Evolutionary conservation across 768 basidiomycete genomes (phyloP).

Genomic region (Amyloporia xantha): DNA sequence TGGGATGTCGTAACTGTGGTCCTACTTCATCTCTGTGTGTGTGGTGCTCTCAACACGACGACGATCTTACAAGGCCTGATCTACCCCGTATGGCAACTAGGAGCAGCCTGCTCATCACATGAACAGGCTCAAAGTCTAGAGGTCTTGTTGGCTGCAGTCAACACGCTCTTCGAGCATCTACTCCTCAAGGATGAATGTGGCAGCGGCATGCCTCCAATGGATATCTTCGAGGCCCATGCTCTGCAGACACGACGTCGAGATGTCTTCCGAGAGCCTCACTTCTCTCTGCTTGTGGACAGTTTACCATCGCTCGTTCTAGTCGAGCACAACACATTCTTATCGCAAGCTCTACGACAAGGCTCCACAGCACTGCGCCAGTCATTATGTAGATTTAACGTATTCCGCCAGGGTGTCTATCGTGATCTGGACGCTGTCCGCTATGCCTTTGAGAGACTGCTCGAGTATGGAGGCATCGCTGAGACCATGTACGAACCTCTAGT

Average conservation of each 20-base stretch:
- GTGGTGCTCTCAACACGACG: slow-evolving; percentile 64
- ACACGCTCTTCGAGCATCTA: slow-evolving; percentile 52
- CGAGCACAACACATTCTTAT: slow-evolving; percentile 53
- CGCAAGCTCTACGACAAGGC: slow-evolving; percentile 41
- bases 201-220: slow-evolving; percentile 31
- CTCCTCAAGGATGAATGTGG: slow-evolving; percentile 48
- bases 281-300: slow-evolving; percentile 50
- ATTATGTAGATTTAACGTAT: slow-evolving; percentile 58
- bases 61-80: slow-evolving; percentile 68
- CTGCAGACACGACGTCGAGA: slow-evolving; percentile 63
- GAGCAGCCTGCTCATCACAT: slow-evolving; percentile 32
- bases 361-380: slow-evolving; percentile 46
- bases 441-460: slow-evolving; percentile 57
- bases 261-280: slow-evolving; percentile 62
- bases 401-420: slow-evolving; percentile 69
- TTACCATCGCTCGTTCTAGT: slow-evolving; percentile 67
- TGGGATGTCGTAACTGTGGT: slow-evolving; percentile 65
- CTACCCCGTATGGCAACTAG: slow-evolving; percentile 71
- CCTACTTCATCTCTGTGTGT: slow-evolving; percentile 55
- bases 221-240: slow-evolving; percentile 61
- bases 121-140: slow-evolving; percentile 37
- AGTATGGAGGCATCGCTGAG: slow-evolving; percentile 26
- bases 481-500: slow-evolving; percentile 54
- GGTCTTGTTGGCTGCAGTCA: slow-evolving; percentile 55
- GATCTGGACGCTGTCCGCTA: slow-evolving; percentile 65